Base-by-base conservation (phyloP, 2,329 filamentous ascomycete species). In the Arthrobotrys pseudoclavata region DNA sequence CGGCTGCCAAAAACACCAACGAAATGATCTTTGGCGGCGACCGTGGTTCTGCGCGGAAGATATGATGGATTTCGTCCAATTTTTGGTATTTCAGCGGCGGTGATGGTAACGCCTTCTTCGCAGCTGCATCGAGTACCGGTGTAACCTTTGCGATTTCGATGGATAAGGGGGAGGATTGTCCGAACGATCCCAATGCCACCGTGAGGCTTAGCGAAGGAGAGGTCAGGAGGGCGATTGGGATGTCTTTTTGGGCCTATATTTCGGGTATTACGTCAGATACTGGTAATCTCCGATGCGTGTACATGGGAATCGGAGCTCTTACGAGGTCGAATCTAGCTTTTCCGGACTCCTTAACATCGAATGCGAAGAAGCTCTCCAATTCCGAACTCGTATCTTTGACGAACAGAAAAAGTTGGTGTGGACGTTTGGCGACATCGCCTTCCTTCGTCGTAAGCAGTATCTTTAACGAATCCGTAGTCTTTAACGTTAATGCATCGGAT, bases 351-450 rank as follows among this genome's bases (percentile, higher is more conserved):
- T 97, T 97, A 57, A 97, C 86, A 10, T 86, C 90, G 81, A 99
- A 87, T 0, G 94, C 90, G 82, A 95, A 97, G 0, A 94, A 94
- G 24, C 94, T 91, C 84, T 98, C 94, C 55, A 99, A 86, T 40
- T 92, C 93, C 10, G 90, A 91, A 12, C 87, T 85, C 10, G 87
- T 86, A 81, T 98, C 94, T 81, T 89, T 90, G 72, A 99, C 85
- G 15, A 96, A 87, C 67, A 99, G 87, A 86, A 97, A 97, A 4
- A 94, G 94, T 85, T 99, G 96, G 85, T 99, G 96, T 81, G 96
- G 93, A 80, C 92, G 90, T 87, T 94, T 95, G 55, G 89, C 88
- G 81, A 90, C 91, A 84, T 90, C 90, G 83, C 89, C 90, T 82
- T 97, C 93, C 83, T 91, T 91, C 7, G 93, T 88, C 37, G 93